These are phyloP conservation scores for Hordeum vulgare DNA, from an alignment of 176 grass and related monocot genomes.

Conservation along the genomic window MorexV3_pseudomolecules_assembly NC_058518.1:133573-134072, in stretches of 20 bases:
- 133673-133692: background rate
- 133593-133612: slow-evolving; percentile 96
- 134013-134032: background rate
- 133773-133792: slow-evolving; percentile 92
- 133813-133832: background rate
- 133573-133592: slow-evolving; percentile 81
- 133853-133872: slow-evolving; percentile 30
- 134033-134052: background rate
- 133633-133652: slow-evolving; percentile 82
- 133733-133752: slow-evolving; percentile 73
- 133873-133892: slow-evolving; percentile 96
- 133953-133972: slow-evolving; percentile 81
- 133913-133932: slow-evolving; percentile 98
- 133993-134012: background rate
- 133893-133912: slow-evolving; percentile 94
- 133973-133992: slow-evolving; percentile 43
- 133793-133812: slow-evolving; percentile 72
- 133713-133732: background rate
- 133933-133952: slow-evolving; percentile 97
- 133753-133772: slow-evolving; percentile 81
- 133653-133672: slow-evolving; percentile 10
- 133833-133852: slow-evolving; percentile 1
- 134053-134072: background rate
- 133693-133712: background rate
- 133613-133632: slow-evolving; percentile 74